phyloP scores from a whole-genome alignment of 768 basidiomycete genomes.

The Podaxis sp. region DNA sequence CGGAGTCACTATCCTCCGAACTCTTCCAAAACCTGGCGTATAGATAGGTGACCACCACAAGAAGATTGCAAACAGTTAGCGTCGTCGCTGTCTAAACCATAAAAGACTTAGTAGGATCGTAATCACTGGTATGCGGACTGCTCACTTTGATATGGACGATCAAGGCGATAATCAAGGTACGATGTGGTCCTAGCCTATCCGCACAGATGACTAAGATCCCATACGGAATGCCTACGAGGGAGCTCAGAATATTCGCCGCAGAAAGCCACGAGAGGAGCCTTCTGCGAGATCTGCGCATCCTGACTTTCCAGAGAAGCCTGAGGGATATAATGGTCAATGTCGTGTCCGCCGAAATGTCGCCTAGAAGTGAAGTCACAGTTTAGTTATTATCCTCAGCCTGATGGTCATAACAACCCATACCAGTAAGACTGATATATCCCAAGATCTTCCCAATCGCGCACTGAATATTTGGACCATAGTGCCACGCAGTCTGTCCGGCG shows the following conservation, averaged over 20 bases:
- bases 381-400: not conserved
- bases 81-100: not conserved
- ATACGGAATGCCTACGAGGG: not conserved
- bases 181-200: not conserved
- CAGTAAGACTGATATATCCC: slow-evolving; percentile 4
- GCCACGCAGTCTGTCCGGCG: not conserved
- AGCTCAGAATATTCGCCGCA: slow-evolving; percentile 8
- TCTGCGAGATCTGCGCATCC: slow-evolving; percentile 4
- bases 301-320: slow-evolving; percentile 5
- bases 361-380: not conserved
- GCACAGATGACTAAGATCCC: slow-evolving; percentile 1
- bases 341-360: slow-evolving; percentile 4
- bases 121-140: not conserved
- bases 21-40: not conserved
- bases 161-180: not conserved
- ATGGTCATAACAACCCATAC: not conserved
- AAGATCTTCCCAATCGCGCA: not conserved
- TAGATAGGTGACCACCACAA: slow-evolving; percentile 6
- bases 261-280: slow-evolving; percentile 3
- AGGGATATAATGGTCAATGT: slow-evolving; percentile 3
- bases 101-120: not conserved
- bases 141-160: slow-evolving; percentile 7
- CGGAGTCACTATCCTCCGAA: not conserved
- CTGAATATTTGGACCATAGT: not conserved
- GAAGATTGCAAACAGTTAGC: slow-evolving; percentile 10